phyloP scores from a whole-genome alignment of 371 early-diverging fungal species.

The Thermomucor indicae-seudaticae region DNA sequence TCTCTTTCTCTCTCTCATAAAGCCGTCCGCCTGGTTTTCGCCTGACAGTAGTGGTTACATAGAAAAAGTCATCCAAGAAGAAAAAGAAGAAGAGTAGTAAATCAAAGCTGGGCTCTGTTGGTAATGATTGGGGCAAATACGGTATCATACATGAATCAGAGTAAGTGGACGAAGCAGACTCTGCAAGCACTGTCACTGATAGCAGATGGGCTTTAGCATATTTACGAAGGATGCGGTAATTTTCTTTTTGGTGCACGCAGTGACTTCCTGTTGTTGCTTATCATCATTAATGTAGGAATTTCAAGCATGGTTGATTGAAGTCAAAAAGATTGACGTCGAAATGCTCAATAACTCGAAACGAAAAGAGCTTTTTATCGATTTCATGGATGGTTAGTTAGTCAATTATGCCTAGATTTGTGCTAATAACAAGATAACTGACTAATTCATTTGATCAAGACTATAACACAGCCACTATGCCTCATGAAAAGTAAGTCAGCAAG shows the following conservation, averaged over 20 bases:
- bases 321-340: slow-evolving; percentile 60
- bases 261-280: not conserved
- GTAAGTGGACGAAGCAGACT: slow-evolving; percentile 15
- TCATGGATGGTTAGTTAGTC: slow-evolving; percentile 52
- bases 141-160: slow-evolving; percentile 58
- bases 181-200: no score
- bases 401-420: not conserved
- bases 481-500: slow-evolving; percentile 49
- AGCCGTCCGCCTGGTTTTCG: not conserved
- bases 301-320: slow-evolving; percentile 72
- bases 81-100: slow-evolving; percentile 34
- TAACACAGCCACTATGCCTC: slow-evolving; percentile 75
- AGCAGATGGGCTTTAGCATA: slow-evolving; percentile 33
- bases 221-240: slow-evolving; percentile 54
- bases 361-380: slow-evolving; percentile 64
- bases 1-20: not conserved
- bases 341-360: slow-evolving; percentile 46
- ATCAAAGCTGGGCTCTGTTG: slow-evolving; percentile 16
- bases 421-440: not conserved
- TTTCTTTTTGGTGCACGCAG: no score
- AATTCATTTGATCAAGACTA: slow-evolving; percentile 37
- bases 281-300: slow-evolving; percentile 47
- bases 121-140: slow-evolving; percentile 48
- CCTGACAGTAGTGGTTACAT: no score
- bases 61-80: slow-evolving; percentile 2